Percentiles rank a stretch among this genome's conserved stretches.
These are phyloP conservation scores for Ganoderma lingzhi DNA, from an alignment of 1,284 basidiomycete genomes.

Conservation along the genomic window DNA sequence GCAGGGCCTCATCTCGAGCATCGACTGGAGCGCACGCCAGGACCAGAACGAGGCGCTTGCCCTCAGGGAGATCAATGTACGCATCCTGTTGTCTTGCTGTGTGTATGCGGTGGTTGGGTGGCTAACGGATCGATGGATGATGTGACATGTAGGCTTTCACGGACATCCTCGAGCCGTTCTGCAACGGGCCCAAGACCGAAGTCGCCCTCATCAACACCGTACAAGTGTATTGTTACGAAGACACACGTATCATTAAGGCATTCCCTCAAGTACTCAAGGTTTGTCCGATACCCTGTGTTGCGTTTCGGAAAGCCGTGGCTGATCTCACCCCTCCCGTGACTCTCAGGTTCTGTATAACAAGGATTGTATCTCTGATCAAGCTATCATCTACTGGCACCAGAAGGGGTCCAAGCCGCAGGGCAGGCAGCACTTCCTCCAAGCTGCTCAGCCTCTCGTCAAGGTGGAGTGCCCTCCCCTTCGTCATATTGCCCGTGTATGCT, in stretches of 20 bases:
- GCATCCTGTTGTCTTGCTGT: slow-evolving; percentile 32
- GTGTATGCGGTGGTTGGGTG: background rate
- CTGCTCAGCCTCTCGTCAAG: slow-evolving; percentile 89
- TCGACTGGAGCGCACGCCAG: slow-evolving; percentile 88
- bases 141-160: slow-evolving; percentile 70
- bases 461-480: slow-evolving; percentile 49
- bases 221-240: slow-evolving; percentile 95
- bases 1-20: slow-evolving; percentile 86
- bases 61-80: slow-evolving; percentile 83
- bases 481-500: slow-evolving; percentile 12
- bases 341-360: slow-evolving; percentile 91
- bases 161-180: slow-evolving; percentile 89
- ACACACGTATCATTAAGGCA: slow-evolving; percentile 92
- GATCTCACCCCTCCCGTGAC: slow-evolving; percentile 1
- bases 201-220: slow-evolving; percentile 93
- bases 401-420: slow-evolving; percentile 97
- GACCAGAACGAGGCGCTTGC: slow-evolving; percentile 91
- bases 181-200: slow-evolving; percentile 86
- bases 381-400: slow-evolving; percentile 97
- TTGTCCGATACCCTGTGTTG: slow-evolving; percentile 24
- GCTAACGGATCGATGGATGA: slow-evolving; percentile 9
- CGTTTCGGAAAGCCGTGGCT: background rate
- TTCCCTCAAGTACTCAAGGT: slow-evolving; percentile 95
- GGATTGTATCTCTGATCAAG: slow-evolving; percentile 94
- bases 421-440: slow-evolving; percentile 93